phyloP scores from a whole-genome alignment of 176 grass and related monocot genomes.

The Rhynchospora pubera region DNA sequence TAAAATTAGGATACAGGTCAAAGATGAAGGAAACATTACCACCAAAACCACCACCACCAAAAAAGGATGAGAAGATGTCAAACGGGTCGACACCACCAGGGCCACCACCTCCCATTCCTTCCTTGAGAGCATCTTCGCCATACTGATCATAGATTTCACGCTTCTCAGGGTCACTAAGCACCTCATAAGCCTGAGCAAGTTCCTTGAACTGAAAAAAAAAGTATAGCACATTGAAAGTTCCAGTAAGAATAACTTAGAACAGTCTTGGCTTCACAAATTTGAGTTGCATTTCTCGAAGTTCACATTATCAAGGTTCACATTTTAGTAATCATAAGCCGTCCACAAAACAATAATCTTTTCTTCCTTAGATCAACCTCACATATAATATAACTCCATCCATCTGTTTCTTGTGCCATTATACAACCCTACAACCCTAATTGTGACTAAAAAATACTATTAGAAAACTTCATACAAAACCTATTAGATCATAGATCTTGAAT shows the following conservation, averaged over 20 bases:
- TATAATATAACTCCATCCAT: neutral
- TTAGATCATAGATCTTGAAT: neutral
- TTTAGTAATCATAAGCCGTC: neutral
- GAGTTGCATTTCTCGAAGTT: neutral
- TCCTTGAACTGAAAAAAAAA: constrained; percentile 90
- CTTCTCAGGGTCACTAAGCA: constrained; percentile 92
- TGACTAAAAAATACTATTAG: neutral
- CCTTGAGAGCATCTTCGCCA: constrained; percentile 96
- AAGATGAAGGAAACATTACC: constrained; percentile 23
- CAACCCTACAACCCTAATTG: neutral
- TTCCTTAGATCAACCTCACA: neutral
- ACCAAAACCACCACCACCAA: constrained; percentile 63
- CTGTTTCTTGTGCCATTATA: neutral
- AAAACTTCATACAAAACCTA: neutral
- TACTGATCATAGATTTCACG: constrained; percentile 98
- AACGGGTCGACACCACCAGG: constrained; percentile 55
- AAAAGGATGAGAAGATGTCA: constrained; percentile 98
- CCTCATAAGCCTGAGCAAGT: constrained; percentile 93
- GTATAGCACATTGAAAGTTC: neutral
- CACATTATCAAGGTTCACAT: neutral
- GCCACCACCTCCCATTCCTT: constrained; percentile 92
- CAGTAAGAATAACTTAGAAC: neutral
- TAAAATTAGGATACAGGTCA: no score
- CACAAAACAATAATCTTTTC: neutral
- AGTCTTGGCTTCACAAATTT: neutral